Conservation (phyloP, 2,329 filamentous ascomycete species). For the Polychaeton citri region DNA sequence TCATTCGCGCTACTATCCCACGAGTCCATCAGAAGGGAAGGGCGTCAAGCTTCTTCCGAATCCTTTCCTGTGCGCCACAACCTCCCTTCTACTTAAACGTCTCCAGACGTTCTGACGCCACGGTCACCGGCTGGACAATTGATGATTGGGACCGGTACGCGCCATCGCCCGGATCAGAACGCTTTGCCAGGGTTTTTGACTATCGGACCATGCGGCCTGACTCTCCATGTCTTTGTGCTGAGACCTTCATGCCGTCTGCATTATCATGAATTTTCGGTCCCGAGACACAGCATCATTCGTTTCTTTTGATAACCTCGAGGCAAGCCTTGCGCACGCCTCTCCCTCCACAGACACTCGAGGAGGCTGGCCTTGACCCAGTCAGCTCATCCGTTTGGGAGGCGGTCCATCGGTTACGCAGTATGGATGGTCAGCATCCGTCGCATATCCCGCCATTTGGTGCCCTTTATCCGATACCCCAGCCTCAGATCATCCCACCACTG, state of each 20-base stretch:
- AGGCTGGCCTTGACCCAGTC: too few relatives aligned
- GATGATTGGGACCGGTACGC: neutral
- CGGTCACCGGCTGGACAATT: neutral
- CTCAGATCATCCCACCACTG: slow-evolving; percentile 17
- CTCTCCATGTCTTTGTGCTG: neutral
- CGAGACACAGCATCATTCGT: neutral
- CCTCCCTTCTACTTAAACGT: too few relatives aligned
- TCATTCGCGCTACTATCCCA: too few relatives aligned
- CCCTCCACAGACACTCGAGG: too few relatives aligned
- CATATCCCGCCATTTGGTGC: slow-evolving; percentile 16
- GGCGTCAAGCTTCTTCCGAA: too few relatives aligned
- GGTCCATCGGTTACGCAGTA: slow-evolving; percentile 4
- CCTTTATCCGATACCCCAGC: slow-evolving; percentile 18
- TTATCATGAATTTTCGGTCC: neutral
- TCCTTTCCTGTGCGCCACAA: too few relatives aligned
- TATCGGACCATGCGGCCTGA: neutral
- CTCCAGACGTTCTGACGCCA: too few relatives aligned
- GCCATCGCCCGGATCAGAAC: neutral
- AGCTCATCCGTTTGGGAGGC: too few relatives aligned
- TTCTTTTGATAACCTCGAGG: neutral
- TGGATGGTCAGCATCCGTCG: slow-evolving; percentile 17
- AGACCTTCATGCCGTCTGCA: neutral
- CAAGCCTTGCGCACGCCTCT: neutral
- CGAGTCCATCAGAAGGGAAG: too few relatives aligned
- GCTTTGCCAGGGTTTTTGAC: neutral